Evolutionary conservation across 441 rosid species (phyloP), one percentile per base, ranked within the genome.

Genomic region (Mallotus japonicus): DNA sequence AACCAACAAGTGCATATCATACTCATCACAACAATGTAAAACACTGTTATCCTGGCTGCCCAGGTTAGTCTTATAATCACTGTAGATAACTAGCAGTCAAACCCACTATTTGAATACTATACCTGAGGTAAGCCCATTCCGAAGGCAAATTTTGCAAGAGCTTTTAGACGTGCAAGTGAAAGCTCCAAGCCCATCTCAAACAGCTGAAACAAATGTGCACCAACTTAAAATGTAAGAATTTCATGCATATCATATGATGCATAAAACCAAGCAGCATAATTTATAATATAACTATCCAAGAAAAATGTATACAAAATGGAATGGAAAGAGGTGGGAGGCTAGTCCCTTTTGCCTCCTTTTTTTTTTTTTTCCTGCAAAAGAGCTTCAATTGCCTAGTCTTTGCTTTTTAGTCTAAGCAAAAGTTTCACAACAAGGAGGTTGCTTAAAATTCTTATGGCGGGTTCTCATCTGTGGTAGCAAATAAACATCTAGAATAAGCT

Each of bases 151-250:
- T 89, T 95, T 59, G 99, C 97, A 16, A 95, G 97, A 83, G 99
- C 97, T 77, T 95, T 95, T 8, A 95, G 82, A 32, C 99, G 97
- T 14, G 95, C 98, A 84, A 95, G 89, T 55, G 99, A 95, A 71
- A 95, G 98, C 90, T 95, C 99, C 72, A 95, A 80, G 58, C 99
- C 99, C 99, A 95, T 95, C 87, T 95, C 99, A 75, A 95, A 95
- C 55, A 95, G 87, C 99, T 95, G 89, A 81, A 87, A 77, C 68
- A 71, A 79, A 69, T 64, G 76, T 42, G 63, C 55, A 68, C 11
- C 77, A 75, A 70, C 74, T 16, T 67, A 51, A 67, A 28, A 64
- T 74, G 22, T 60, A 54, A 70, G 12, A 47, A 70, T 8, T 61
- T 32, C 20, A 15, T 0, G 34, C 40, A 3, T 46, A 42, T 46